Evolutionary conservation across 1,139 yeast species (phyloP), one percentile per base, ranked within the genome.

Genomic region (Debaryomycetaceae sp.): DNA sequence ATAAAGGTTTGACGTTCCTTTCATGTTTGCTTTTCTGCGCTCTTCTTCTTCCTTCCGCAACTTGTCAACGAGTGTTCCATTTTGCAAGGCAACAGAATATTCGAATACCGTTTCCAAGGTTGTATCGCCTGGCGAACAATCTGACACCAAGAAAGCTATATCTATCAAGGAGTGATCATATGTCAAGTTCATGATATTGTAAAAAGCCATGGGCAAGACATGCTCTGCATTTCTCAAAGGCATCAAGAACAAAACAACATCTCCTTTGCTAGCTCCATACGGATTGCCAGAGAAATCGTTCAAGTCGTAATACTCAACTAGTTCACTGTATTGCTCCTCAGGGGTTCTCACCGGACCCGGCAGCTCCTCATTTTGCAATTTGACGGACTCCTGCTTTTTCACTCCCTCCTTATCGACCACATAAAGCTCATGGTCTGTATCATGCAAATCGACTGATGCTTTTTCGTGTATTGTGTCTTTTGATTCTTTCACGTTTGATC

Each of bases 161-260:
- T 89, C 97, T 46, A 89, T 85, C 52, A 87, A 70, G 27, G 79
- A 75, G 60, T 89, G 97, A 46, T 89, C 90, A 60, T 89, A 89
- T 2, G 95, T 85, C 62, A 89, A 71, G 61, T 87, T 87, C 89
- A 86, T 85, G 61, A 89, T 68, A 63, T 88, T 87, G 58, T 85
- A 85, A 67, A 89, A 87, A 70, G 91, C 89, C 72, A 87, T 73
- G 7, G 95, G 90, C 47, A 89, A 68, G 23, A 87, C 93, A 37
- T 77, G 73, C 55, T 85, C 91, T 0, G 96, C 96, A 58, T 89
- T 86, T 58, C 95, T 75, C 48, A 89, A 68, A 1, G 97, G 97
- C 62, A 89, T 78, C 52, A 86, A 75, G 46, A 89, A 67, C 46
- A 89, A 68, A 11, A 89, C 81, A 41, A 83, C 78, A 52, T 88